A percentile compares a stretch with the other conserved stretches of the same genome.
Evolutionary conservation across 768 basidiomycete species (phyloP).

Genomic region (Rhizopogon sp.): DNA sequence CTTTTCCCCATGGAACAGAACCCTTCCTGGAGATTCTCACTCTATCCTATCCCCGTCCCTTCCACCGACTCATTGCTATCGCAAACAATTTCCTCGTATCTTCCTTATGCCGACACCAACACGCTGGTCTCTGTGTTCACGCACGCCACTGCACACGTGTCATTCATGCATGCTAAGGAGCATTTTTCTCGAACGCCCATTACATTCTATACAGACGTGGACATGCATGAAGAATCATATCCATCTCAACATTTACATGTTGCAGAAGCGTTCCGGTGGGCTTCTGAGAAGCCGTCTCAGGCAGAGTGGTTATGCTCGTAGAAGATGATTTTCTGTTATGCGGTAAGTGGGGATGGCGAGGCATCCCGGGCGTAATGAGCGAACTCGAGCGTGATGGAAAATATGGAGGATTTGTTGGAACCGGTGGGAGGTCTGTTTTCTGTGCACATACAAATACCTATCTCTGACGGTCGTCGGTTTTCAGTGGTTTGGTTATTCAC

Average conservation of each 20-base stretch:
- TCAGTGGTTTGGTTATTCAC: slow-evolving; percentile 39
- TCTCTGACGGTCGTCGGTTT: background rate
- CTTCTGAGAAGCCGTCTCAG: slow-evolving; percentile 10
- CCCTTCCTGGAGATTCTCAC: slow-evolving; percentile 37
- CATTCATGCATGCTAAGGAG: slow-evolving; percentile 25
- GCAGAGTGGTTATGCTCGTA: slow-evolving; percentile 38
- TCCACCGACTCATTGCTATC: slow-evolving; percentile 25
- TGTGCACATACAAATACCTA: background rate
- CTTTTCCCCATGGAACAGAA: slow-evolving; percentile 13
- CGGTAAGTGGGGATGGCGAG: slow-evolving; percentile 30
- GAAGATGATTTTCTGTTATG: slow-evolving; percentile 43
- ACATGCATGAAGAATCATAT: slow-evolving; percentile 19
- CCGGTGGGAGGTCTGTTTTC: slow-evolving; percentile 33
- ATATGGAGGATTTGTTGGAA: slow-evolving; percentile 36
- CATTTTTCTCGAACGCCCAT: slow-evolving; percentile 19
- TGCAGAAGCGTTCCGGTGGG: slow-evolving; percentile 37
- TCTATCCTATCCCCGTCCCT: slow-evolving; percentile 35
- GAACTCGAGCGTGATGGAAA: slow-evolving; percentile 22
- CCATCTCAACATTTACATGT: slow-evolving; percentile 36
- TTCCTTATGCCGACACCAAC: slow-evolving; percentile 28
- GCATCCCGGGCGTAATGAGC: slow-evolving; percentile 27
- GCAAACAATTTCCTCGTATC: slow-evolving; percentile 32
- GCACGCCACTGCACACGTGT: slow-evolving; percentile 27
- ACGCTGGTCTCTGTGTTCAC: slow-evolving; percentile 34
- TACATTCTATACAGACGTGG: slow-evolving; percentile 23